These are phyloP conservation scores for Phytophthora idaei DNA, from an alignment of 352 stramenopile genomes.

Conservation along the genomic window DNA sequence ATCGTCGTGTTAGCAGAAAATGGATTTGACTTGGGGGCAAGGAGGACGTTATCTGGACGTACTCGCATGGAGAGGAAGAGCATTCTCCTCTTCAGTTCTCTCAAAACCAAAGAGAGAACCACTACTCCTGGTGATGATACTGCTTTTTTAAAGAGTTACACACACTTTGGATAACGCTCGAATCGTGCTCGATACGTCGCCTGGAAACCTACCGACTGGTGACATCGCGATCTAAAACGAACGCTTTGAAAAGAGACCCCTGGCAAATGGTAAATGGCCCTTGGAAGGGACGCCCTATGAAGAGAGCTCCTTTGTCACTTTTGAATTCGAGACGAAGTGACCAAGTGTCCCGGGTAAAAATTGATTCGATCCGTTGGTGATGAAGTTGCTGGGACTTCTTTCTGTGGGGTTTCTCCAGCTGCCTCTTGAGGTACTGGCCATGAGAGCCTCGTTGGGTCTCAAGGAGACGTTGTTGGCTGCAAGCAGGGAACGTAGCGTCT, in stretches of 20 bases:
- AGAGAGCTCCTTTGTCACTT: background rate
- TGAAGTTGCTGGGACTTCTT: slow-evolving; percentile 34
- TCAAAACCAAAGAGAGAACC: background rate
- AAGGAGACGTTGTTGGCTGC: slow-evolving; percentile 30
- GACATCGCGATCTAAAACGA: background rate
- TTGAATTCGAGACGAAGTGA: background rate
- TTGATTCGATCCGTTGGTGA: background rate
- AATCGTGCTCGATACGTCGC: background rate
- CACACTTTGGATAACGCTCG: background rate
- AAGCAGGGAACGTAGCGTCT: slow-evolving; percentile 21
- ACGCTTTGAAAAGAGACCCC: background rate
- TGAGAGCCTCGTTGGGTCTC: slow-evolving; percentile 20
- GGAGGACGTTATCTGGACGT: background rate
- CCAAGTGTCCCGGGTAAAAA: background rate
- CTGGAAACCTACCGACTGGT: background rate
- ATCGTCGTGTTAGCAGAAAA: too few species aligned
- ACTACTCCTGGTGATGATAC: too few species aligned
- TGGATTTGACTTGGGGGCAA: too few species aligned
- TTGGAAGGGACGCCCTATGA: background rate
- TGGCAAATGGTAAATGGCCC: background rate
- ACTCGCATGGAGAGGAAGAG: background rate
- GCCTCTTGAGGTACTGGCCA: slow-evolving; percentile 9
- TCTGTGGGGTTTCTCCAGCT: background rate
- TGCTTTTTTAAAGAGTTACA: too few species aligned
- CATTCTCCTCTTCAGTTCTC: background rate